Percentiles rank a stretch among this genome's conserved stretches.
Evolutionary conservation across 129 eudicot genomes (phyloP).

Genomic region (Tagetes erecta): DNA sequence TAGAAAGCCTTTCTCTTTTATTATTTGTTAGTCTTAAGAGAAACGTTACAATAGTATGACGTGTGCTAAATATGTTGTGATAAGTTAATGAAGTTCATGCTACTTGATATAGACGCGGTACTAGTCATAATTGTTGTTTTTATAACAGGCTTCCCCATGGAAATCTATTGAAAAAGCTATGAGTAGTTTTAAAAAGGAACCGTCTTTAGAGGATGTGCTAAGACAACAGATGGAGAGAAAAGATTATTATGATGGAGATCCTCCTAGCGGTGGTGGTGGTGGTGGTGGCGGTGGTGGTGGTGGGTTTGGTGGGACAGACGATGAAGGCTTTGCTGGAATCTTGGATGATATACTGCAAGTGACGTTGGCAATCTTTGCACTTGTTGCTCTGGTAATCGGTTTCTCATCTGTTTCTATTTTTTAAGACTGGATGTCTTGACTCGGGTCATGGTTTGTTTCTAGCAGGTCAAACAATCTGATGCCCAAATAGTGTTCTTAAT

Average conservation of each 20-base stretch:
- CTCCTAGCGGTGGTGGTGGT: slow-evolving; percentile 45
- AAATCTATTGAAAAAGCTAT: slow-evolving; percentile 67
- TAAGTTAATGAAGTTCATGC: background rate
- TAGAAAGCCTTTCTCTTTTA: no score
- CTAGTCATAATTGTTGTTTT: background rate
- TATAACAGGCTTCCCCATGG: slow-evolving; percentile 67
- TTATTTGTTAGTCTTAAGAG: background rate
- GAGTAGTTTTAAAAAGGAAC: slow-evolving; percentile 60
- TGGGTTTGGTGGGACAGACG: slow-evolving; percentile 62
- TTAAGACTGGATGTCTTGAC: background rate
- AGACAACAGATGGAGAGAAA: slow-evolving; percentile 65
- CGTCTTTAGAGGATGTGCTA: slow-evolving; percentile 67
- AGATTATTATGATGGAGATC: slow-evolving; percentile 64
- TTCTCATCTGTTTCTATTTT: slow-evolving; percentile 7
- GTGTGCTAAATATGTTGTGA: background rate
- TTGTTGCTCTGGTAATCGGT: slow-evolving; percentile 54
- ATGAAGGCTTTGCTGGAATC: slow-evolving; percentile 48
- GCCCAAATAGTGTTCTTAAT: background rate
- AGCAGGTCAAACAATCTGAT: background rate
- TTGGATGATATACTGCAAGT: slow-evolving; percentile 66
- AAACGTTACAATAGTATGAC: background rate
- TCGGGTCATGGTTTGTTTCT: background rate
- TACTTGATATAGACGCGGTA: background rate
- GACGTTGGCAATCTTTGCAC: slow-evolving; percentile 52
- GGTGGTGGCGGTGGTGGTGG: slow-evolving; percentile 27